These are phyloP conservation scores for Salmacisia buchloeana DNA, from an alignment of 1,284 basidiomycete genomes.

Conservation along the genomic window DNA sequence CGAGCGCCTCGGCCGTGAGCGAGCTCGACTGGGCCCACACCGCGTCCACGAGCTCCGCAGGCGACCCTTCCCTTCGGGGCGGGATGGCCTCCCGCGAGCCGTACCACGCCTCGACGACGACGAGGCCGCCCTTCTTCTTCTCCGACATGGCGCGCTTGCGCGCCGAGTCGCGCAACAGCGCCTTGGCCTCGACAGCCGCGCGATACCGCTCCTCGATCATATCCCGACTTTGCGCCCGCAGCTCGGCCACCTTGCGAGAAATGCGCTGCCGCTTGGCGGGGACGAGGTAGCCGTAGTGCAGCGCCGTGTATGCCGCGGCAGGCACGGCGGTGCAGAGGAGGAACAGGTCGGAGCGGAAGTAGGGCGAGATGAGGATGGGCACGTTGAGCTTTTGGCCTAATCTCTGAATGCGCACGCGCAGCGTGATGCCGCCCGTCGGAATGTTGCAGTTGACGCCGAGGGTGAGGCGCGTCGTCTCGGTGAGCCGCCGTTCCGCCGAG, in stretches of 20 bases:
- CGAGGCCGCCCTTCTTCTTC: conserved; percentile 56
- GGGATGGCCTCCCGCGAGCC: conserved; percentile 28
- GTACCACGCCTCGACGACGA: conserved; percentile 68
- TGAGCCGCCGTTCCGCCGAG: conserved; percentile 48
- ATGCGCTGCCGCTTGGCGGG: conserved; percentile 56
- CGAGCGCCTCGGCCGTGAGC: conserved; percentile 12
- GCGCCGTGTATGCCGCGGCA: conserved; percentile 55
- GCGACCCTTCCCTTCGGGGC: neutral
- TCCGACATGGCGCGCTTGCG: conserved; percentile 52
- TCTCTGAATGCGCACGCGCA: conserved; percentile 52
- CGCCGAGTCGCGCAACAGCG: conserved; percentile 53
- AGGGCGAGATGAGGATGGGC: conserved; percentile 58
- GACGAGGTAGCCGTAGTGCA: conserved; percentile 60
- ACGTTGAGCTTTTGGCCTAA: conserved; percentile 59
- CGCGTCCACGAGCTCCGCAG: conserved; percentile 5
- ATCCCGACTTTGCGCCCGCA: conserved; percentile 61
- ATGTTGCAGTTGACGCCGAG: conserved; percentile 47
- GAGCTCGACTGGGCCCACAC: neutral
- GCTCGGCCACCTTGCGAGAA: conserved; percentile 53
- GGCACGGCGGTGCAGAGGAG: conserved; percentile 59
- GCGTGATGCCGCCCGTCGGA: conserved; percentile 40
- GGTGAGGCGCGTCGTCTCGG: conserved; percentile 47
- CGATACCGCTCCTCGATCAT: conserved; percentile 59
- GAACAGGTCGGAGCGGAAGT: conserved; percentile 55
- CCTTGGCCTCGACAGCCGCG: conserved; percentile 60